phyloP scores from a whole-genome alignment of 371 early-diverging fungal species.

The Lichtheimia hyalospora region DNA sequence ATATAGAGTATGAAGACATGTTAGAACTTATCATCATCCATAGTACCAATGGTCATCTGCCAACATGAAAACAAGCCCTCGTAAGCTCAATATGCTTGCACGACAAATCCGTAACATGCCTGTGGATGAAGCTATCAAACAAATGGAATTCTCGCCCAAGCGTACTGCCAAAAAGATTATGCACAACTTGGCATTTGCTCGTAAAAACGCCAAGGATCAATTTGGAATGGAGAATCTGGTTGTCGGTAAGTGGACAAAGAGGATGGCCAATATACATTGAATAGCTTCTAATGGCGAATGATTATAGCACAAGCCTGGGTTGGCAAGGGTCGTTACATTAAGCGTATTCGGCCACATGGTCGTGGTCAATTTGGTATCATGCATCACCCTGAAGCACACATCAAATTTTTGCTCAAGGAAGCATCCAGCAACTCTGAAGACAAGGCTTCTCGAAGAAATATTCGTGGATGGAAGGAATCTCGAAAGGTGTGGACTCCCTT shows the following conservation, averaged over 20 bases:
- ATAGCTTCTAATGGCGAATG: conserved; percentile 1
- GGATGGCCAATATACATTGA: not conserved
- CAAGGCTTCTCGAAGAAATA: conserved; percentile 47
- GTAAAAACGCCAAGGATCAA: conserved; percentile 70
- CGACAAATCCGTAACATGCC: conserved; percentile 80
- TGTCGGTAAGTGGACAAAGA: conserved; percentile 31
- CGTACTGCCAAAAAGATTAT: conserved; percentile 70
- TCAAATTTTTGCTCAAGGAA: conserved; percentile 77
- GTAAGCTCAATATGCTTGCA: conserved; percentile 84
- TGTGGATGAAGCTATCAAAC: conserved; percentile 79
- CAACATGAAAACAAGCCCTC: conserved; percentile 76
- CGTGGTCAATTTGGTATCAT: conserved; percentile 84
- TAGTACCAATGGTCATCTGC: conserved; percentile 71
- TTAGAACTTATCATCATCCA: not conserved
- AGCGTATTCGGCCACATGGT: conserved; percentile 73
- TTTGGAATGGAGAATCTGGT: conserved; percentile 66
- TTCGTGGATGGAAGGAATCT: conserved; percentile 61
- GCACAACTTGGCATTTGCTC: conserved; percentile 74
- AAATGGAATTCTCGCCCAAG: conserved; percentile 88
- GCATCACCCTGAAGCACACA: conserved; percentile 77
- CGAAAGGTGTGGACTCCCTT: conserved; percentile 76
- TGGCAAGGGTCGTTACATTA: conserved; percentile 81
- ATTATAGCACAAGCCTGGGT: conserved; percentile 76
- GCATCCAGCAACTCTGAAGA: conserved; percentile 8
- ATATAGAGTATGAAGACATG: not conserved